These are phyloP conservation scores for Apiospora rasikravindrae DNA, from an alignment of 2,329 filamentous ascomycete species.

Conservation along the genomic window DNA sequence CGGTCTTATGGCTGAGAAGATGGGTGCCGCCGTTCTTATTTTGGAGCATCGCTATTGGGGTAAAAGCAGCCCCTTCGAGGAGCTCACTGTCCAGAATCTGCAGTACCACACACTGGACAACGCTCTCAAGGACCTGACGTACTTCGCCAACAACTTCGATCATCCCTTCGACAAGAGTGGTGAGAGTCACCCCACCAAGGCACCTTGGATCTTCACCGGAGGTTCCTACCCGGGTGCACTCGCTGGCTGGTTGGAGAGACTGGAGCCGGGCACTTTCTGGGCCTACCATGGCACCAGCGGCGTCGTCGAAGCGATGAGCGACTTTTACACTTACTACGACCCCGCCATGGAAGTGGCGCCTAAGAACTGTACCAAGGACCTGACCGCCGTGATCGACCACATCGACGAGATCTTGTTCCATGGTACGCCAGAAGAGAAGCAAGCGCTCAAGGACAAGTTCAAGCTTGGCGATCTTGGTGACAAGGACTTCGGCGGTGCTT, in stretches of 20 bases:
- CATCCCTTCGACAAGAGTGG: slow-evolving; percentile 55
- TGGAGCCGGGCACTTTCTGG: slow-evolving; percentile 62
- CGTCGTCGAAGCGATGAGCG: slow-evolving; percentile 56
- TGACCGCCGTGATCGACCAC: slow-evolving; percentile 55
- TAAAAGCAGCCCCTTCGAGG: slow-evolving; percentile 42
- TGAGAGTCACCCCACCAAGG: slow-evolving; percentile 51
- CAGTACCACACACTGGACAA: slow-evolving; percentile 48
- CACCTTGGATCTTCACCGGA: slow-evolving; percentile 61
- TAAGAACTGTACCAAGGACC: slow-evolving; percentile 60
- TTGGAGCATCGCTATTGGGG: slow-evolving; percentile 52
- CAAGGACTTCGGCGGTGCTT: slow-evolving; percentile 53
- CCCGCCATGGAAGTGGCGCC: slow-evolving; percentile 60
- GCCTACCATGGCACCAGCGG: slow-evolving; percentile 62
- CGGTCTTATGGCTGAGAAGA: slow-evolving; percentile 45
- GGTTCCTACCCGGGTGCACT: slow-evolving; percentile 63
- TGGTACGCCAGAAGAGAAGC: slow-evolving; percentile 45
- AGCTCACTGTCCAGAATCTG: slow-evolving; percentile 44
- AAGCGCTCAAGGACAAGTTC: slow-evolving; percentile 56
- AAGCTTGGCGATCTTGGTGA: slow-evolving; percentile 50
- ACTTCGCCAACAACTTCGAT: slow-evolving; percentile 49
- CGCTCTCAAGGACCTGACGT: slow-evolving; percentile 46
- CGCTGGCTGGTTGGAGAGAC: slow-evolving; percentile 55
- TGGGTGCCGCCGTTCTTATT: slow-evolving; percentile 47
- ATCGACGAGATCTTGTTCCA: slow-evolving; percentile 52
- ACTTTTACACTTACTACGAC: slow-evolving; percentile 62